Percentiles rank a stretch among this genome's conserved stretches.
These are phyloP conservation scores for Arthrocladium fulminans DNA, from an alignment of 2,329 filamentous ascomycete genomes.

Conservation along the genomic window DNA sequence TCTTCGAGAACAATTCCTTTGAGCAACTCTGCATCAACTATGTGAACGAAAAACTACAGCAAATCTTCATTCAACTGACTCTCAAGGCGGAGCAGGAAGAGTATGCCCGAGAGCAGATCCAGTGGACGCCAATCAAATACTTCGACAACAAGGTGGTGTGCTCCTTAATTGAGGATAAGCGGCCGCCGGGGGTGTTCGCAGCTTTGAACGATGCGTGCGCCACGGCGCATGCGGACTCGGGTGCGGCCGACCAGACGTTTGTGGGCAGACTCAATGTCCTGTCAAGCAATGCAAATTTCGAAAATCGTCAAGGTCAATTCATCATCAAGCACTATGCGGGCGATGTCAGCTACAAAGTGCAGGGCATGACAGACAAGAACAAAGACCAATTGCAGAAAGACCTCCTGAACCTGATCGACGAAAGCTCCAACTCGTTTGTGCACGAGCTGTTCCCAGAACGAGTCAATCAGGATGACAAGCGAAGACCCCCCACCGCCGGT, in stretches of 20 bases:
- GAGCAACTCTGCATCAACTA: conserved; percentile 99
- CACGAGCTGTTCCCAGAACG: conserved; percentile 84
- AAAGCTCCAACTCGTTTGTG: conserved; percentile 75
- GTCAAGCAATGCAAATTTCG: conserved; percentile 77
- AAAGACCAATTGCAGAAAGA: conserved; percentile 97
- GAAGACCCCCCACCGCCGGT: conserved; percentile 85
- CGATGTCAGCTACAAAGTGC: conserved; percentile 87
- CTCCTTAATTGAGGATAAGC: conserved; percentile 84
- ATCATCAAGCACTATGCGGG: conserved; percentile 98
- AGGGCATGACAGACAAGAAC: conserved; percentile 99
- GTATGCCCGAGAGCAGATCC: conserved; percentile 89
- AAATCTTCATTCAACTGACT: conserved; percentile 97
- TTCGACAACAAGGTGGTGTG: conserved; percentile 99
- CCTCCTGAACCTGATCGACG: conserved; percentile 73
- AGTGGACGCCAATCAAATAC: conserved; percentile 98
- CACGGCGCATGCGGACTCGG: conserved; percentile 92
- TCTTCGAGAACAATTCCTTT: conserved; percentile 98
- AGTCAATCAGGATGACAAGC: conserved; percentile 91
- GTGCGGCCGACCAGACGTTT: conserved; percentile 90
- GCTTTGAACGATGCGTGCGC: conserved; percentile 96
- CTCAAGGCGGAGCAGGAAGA: conserved; percentile 96
- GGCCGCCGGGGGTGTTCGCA: conserved; percentile 87
- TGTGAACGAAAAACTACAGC: conserved; percentile 97
- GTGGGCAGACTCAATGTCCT: conserved; percentile 88
- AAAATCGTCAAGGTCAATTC: conserved; percentile 86